Evolutionary conservation across 2,329 filamentous ascomycete genomes (phyloP), one percentile per base, ranked within the genome.

Genomic region (Didymella segeticola): DNA sequence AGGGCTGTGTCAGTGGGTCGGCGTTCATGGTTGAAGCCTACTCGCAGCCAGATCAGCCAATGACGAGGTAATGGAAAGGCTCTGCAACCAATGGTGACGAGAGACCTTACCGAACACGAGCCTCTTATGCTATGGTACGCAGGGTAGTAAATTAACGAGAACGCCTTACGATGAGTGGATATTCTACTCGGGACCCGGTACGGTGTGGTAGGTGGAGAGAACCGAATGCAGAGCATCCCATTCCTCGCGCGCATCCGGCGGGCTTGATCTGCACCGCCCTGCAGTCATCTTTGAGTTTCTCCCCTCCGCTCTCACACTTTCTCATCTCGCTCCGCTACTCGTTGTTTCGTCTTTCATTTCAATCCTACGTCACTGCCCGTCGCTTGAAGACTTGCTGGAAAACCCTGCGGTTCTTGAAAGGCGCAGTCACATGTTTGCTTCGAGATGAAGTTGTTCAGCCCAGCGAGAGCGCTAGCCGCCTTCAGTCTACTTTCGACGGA

Each of bases 381-480:
- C 30, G 12, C 19, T 19, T 20, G 14, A 15, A 14, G 31, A 9
- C 10, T 38, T 34, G 19, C 27, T 36, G 25, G 14, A n/a, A 19
- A 8, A 8, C 14, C 6, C 8, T 26, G 9, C 7, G 12, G 26
- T 34, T 33, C 48, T 39, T 36, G 47, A 48, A 20, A 42, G 11
- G 45, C 27, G 49, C 57, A 58, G 45, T 47, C 50, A 57, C 53
- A 68, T 64, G 64, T 54, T 37, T 41, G 26, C 20, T 29, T 48
- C 38, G 47, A 53, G 9, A 70, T 70, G 68, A 69, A 38, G 63
- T 58, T 62, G 30, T 66, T 68, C 58, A 60, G 61, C 62, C 57
- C 61, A 60, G 58, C 57, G 53, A 59, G 52, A 62, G 60, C 64
- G 53, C 66, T 70, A 58, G 56, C 62, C 25, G 58, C 66, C 47